These are phyloP conservation scores for Solanum chacoense DNA, from an alignment of 305 asterid species.

Conservation along the genomic window DNA sequence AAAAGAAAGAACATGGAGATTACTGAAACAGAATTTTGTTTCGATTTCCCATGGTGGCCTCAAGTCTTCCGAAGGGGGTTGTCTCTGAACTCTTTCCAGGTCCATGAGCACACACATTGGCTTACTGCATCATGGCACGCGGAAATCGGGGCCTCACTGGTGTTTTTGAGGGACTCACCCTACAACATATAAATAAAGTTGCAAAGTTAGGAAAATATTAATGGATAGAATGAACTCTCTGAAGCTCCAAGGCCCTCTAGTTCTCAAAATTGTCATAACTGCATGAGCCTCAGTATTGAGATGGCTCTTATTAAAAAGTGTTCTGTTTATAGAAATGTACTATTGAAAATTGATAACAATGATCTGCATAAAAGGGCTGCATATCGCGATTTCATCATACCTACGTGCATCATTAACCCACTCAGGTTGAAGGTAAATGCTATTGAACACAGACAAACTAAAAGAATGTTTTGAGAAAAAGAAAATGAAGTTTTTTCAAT, in stretches of 20 bases:
- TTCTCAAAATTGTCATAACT: background rate
- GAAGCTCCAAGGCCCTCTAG: background rate
- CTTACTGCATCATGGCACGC: conserved; percentile 22
- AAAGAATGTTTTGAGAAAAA: background rate
- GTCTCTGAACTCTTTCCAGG: background rate
- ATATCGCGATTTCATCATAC: background rate
- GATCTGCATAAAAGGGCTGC: background rate
- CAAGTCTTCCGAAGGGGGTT: background rate
- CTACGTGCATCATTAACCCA: background rate
- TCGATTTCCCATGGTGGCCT: background rate
- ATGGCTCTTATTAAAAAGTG: background rate
- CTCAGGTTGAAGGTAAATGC: background rate
- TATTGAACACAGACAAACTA: background rate
- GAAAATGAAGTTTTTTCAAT: background rate
- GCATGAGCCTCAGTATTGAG: background rate
- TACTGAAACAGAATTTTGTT: background rate
- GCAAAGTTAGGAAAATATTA: background rate
- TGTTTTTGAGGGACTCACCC: conserved; percentile 61
- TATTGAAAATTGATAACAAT: background rate
- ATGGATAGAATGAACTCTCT: background rate
- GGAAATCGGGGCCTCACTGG: conserved; percentile 45
- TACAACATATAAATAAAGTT: conserved; percentile 1
- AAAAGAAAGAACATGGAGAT: background rate
- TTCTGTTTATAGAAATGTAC: background rate
- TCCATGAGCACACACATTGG: background rate